Percentiles rank a stretch among this genome's conserved stretches.
These are phyloP conservation scores for Cryptococcus sp. DNA, from an alignment of 1,284 basidiomycete species.

Conservation along the genomic window DNA sequence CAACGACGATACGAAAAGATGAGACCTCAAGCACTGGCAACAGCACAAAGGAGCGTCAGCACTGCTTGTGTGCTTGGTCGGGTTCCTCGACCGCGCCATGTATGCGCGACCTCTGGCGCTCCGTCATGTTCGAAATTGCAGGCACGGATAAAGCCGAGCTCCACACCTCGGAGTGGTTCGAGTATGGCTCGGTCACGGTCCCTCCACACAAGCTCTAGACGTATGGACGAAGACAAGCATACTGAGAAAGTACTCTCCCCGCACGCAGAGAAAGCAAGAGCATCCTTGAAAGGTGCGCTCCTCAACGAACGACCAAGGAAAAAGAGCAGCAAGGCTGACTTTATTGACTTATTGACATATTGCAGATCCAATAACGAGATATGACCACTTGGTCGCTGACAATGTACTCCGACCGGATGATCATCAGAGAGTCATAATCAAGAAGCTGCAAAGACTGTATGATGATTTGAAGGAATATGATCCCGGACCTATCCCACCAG, in stretches of 20 bases:
- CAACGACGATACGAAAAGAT: too few relatives aligned
- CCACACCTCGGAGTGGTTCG: too few relatives aligned
- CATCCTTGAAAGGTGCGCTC: slow-evolving; percentile 32
- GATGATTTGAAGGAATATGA: slow-evolving; percentile 70
- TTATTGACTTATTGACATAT: not conserved
- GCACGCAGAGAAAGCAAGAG: slow-evolving; percentile 22
- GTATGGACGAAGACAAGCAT: not conserved
- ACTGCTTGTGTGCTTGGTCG: too few relatives aligned
- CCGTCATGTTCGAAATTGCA: too few relatives aligned
- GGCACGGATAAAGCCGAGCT: too few relatives aligned
- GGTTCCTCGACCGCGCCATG: too few relatives aligned
- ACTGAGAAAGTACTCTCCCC: slow-evolving; percentile 1
- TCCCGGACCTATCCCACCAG: slow-evolving; percentile 64
- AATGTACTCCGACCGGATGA: slow-evolving; percentile 74
- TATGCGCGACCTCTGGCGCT: too few relatives aligned
- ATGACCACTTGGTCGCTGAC: slow-evolving; percentile 70
- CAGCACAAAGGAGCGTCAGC: too few relatives aligned
- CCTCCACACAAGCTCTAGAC: not conserved
- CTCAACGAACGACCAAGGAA: not conserved
- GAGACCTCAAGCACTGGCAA: too few relatives aligned
- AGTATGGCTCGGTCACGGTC: too few relatives aligned
- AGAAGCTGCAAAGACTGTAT: slow-evolving; percentile 77
- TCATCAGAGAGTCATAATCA: slow-evolving; percentile 81
- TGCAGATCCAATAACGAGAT: slow-evolving; percentile 58
- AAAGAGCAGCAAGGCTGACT: slow-evolving; percentile 8